These are phyloP conservation scores for Chytriomyces confervae DNA, from an alignment of 192 early-diverging fungal genomes.

Conservation along the genomic window DNA sequence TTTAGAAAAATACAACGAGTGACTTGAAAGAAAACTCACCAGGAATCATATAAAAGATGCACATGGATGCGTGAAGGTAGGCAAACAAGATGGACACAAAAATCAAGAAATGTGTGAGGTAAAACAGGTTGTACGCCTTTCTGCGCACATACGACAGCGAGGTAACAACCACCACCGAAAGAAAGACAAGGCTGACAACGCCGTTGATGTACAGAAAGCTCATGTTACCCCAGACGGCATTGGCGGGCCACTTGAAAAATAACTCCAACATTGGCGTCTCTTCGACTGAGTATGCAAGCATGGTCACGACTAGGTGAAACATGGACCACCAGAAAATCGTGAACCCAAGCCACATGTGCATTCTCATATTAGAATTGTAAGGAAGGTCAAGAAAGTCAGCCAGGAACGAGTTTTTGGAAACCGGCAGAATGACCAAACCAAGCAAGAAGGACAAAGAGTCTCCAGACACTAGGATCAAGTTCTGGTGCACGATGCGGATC, in stretches of 20 bases:
- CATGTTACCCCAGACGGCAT: not conserved
- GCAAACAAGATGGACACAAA: constrained; percentile 42
- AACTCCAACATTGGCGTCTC: not conserved
- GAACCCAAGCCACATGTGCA: constrained; percentile 44
- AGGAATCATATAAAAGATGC: constrained; percentile 43
- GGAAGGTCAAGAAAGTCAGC: constrained; percentile 29
- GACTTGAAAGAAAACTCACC: constrained; percentile 16
- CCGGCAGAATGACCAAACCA: constrained; percentile 30
- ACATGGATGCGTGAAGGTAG: constrained; percentile 39
- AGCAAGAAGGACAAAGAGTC: constrained; percentile 16
- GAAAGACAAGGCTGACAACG: not conserved
- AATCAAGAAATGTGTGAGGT: constrained; percentile 37
- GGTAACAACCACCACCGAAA: constrained; percentile 17
- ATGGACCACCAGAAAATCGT: constrained; percentile 7
- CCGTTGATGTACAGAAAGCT: not conserved
- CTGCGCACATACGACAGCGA: constrained; percentile 39
- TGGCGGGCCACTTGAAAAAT: not conserved
- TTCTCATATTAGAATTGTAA: constrained; percentile 15
- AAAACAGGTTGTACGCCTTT: constrained; percentile 40
- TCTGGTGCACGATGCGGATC: constrained; percentile 6
- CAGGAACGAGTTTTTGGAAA: constrained; percentile 31
- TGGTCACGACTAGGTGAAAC: constrained; percentile 22
- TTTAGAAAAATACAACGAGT: not conserved
- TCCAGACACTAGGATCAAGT: constrained; percentile 8
- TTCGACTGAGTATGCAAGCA: not conserved